Conservation (phyloP, 768 basidiomycete species). For the Lactifluus rugatus region DNA sequence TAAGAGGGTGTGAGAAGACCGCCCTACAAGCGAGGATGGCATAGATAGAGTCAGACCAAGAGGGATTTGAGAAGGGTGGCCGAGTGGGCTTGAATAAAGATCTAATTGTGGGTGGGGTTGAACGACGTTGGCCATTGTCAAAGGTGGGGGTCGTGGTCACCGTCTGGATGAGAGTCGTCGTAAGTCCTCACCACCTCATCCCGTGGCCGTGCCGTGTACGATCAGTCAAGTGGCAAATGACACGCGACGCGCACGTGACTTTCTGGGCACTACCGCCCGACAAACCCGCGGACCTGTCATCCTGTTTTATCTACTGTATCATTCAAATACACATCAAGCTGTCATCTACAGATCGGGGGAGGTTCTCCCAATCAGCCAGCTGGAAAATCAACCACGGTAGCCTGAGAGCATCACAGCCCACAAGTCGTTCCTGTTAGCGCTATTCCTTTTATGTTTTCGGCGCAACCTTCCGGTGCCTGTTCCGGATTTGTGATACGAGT, state of each 20-base stretch:
- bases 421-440: too few species aligned
- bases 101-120: constrained; percentile 47
- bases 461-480: too few species aligned
- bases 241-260: constrained; percentile 7
- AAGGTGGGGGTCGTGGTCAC: constrained; percentile 17
- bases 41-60: constrained; percentile 61
- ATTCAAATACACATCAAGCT: too few species aligned
- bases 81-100: constrained; percentile 49
- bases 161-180: constrained; percentile 8
- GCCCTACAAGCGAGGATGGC: constrained; percentile 37
- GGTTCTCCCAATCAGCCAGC: too few species aligned
- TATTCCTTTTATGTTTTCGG: too few species aligned
- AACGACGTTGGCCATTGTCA: constrained; percentile 60
- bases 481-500: too few species aligned
- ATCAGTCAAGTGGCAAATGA: neutral
- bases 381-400: too few species aligned
- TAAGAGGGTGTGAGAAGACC: constrained; percentile 36
- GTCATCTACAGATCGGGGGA: too few species aligned
- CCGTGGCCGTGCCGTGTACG: neutral
- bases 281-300: too few species aligned
- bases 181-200: neutral
- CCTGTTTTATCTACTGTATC: too few species aligned
- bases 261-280: too few species aligned
- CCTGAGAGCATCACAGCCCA: too few species aligned
- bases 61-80: constrained; percentile 55